Percentiles rank a stretch among this genome's conserved stretches.
Evolutionary conservation across 345 rosid genomes (phyloP).

Genomic region (Pistacia vera): DNA sequence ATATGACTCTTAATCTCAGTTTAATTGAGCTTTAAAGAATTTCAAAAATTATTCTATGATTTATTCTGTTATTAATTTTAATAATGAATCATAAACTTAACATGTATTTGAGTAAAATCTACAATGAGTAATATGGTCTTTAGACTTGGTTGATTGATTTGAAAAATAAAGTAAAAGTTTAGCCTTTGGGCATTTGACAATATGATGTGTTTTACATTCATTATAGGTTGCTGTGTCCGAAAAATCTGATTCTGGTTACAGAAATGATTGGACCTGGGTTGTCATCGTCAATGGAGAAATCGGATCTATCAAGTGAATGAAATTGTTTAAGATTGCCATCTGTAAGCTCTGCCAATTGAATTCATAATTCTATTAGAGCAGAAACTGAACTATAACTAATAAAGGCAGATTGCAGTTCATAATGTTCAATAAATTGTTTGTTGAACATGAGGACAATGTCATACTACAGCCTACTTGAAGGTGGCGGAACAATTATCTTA

Average conservation of each 20-base stretch:
- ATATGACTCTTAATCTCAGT: too few relatives aligned
- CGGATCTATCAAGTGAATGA: not conserved
- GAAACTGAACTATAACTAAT: not conserved
- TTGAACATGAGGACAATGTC: not conserved
- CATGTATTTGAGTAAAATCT: too few relatives aligned
- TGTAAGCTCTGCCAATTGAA: not conserved
- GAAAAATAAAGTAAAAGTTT: not conserved
- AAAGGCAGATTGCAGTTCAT: constrained; percentile 5
- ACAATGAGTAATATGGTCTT: too few relatives aligned
- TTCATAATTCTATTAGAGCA: not conserved
- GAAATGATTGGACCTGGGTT: not conserved
- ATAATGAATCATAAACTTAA: too few relatives aligned
- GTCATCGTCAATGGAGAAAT: constrained; percentile 1
- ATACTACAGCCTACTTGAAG: too few relatives aligned
- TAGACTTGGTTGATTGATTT: too few relatives aligned
- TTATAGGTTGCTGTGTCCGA: not conserved
- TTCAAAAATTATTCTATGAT: too few relatives aligned
- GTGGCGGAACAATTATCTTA: too few relatives aligned
- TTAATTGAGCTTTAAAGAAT: too few relatives aligned
- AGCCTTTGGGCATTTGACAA: not conserved
- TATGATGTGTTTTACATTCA: not conserved
- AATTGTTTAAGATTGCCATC: not conserved
- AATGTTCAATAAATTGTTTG: not conserved
- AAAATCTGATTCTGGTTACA: not conserved
- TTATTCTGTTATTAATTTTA: too few relatives aligned